phyloP scores from a whole-genome alignment of 2,329 filamentous ascomycete species.

The Fusarium pseudoanthophilum region DNA sequence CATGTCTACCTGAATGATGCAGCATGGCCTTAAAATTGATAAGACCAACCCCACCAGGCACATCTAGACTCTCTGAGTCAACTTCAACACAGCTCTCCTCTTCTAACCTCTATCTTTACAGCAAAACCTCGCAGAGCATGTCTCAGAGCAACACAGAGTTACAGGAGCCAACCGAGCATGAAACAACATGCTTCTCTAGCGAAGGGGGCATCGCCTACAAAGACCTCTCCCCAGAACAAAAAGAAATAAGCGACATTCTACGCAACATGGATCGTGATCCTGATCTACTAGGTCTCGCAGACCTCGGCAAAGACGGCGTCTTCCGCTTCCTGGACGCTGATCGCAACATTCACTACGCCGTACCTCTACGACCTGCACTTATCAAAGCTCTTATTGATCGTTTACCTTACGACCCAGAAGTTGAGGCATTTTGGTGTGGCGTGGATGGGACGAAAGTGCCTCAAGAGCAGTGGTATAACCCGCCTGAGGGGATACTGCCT shows the following conservation, averaged over 20 bases:
- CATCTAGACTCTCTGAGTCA: neutral
- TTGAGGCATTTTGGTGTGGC: neutral
- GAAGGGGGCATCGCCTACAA: neutral
- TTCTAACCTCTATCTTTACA: neutral
- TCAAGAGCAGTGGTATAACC: neutral
- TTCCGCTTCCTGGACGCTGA: constrained; percentile 3
- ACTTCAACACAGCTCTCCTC: rapidly evolving
- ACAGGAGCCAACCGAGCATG: neutral
- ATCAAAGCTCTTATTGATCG: constrained; percentile 1
- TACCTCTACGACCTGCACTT: neutral
- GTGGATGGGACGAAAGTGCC: neutral
- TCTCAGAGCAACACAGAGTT: neutral
- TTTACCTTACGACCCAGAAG: neutral
- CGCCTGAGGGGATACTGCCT: neutral
- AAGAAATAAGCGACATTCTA: constrained; percentile 7
- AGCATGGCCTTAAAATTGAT: neutral
- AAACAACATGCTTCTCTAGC: neutral
- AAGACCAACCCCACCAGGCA: neutral
- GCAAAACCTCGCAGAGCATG: rapidly evolving
- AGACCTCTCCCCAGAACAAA: neutral
- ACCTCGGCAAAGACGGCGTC: constrained; percentile 3
- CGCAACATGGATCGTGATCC: neutral
- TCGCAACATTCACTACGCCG: neutral
- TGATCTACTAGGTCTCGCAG: neutral
- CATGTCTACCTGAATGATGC: neutral